These are phyloP conservation scores for Chenopodium quinoa DNA, from an alignment of 148 eudicot genomes.

Conservation along the genomic window DNA sequence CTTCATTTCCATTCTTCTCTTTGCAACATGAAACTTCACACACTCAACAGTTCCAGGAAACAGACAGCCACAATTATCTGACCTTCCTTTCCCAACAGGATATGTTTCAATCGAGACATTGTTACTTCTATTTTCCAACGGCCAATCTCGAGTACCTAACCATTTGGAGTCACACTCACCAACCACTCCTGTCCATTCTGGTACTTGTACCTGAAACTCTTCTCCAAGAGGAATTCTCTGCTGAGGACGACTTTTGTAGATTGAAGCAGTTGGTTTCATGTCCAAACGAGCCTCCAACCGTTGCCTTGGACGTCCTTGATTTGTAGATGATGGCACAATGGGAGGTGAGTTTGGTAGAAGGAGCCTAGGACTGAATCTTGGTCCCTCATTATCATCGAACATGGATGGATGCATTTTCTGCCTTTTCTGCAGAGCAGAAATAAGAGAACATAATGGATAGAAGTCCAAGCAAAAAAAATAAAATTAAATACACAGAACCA, in stretches of 20 bases:
- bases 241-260: constrained; percentile 28
- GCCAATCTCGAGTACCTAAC: constrained; percentile 74
- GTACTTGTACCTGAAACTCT: constrained; percentile 60
- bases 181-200: constrained; percentile 50
- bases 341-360: constrained; percentile 15
- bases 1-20: constrained; percentile 52
- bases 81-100: constrained; percentile 64
- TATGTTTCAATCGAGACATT: constrained; percentile 47
- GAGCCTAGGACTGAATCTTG: constrained; percentile 61
- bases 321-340: constrained; percentile 32
- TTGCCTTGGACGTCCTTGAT: constrained; percentile 25
- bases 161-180: constrained; percentile 57
- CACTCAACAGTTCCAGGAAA: constrained; percentile 54
- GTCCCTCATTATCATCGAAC: constrained; percentile 59
- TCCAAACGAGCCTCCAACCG: constrained; percentile 29
- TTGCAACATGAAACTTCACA: constrained; percentile 58
- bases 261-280: constrained; percentile 34
- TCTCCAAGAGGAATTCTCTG: constrained; percentile 59
- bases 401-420: constrained; percentile 77
- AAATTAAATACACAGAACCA: not conserved
- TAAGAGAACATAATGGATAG: not conserved
- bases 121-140: constrained; percentile 36
- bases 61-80: constrained; percentile 62
- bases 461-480: not conserved
- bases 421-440: constrained; percentile 45